Conservation (phyloP, 1,284 basidiomycete genomes). For the Naganishia cerealis region DNA sequence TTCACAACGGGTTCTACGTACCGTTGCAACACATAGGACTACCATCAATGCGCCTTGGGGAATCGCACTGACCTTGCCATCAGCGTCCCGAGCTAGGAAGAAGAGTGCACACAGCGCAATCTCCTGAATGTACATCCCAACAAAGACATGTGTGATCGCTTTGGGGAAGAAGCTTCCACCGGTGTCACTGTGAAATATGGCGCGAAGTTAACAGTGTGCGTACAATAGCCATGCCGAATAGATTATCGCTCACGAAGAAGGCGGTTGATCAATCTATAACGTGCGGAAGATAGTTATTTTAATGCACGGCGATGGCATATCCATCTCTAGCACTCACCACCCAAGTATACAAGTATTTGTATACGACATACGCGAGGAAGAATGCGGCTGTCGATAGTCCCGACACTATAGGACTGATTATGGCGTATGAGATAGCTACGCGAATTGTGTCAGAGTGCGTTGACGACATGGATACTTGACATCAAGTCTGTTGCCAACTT, state of each 20-base stretch:
- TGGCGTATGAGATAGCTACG: slow-evolving; percentile 70
- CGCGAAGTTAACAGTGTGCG: neutral
- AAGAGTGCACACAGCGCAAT: slow-evolving; percentile 80
- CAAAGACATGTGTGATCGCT: slow-evolving; percentile 87
- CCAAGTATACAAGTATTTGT: slow-evolving; percentile 87
- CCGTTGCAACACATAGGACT: slow-evolving; percentile 75
- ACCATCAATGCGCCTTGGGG: slow-evolving; percentile 79
- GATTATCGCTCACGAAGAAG: slow-evolving; percentile 11
- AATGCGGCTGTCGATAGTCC: slow-evolving; percentile 82
- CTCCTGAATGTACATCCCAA: slow-evolving; percentile 82
- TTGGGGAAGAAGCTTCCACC: slow-evolving; percentile 94
- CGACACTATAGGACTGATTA: slow-evolving; percentile 92
- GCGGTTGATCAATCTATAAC: slow-evolving; percentile 38
- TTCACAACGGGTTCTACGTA: slow-evolving; percentile 51
- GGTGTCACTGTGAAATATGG: slow-evolving; percentile 62
- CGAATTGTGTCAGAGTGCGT: slow-evolving; percentile 8
- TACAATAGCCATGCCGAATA: neutral
- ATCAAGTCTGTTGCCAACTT: slow-evolving; percentile 51
- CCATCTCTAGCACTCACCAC: slow-evolving; percentile 36
- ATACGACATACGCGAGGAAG: slow-evolving; percentile 77
- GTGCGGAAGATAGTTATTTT: neutral
- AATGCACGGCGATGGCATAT: neutral
- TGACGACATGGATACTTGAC: slow-evolving; percentile 36
- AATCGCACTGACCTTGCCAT: slow-evolving; percentile 61
- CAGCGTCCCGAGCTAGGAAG: slow-evolving; percentile 70